Conservation (phyloP, 2,329 filamentous ascomycete genomes). For the Purpureocillium takamizusanense region DNA sequence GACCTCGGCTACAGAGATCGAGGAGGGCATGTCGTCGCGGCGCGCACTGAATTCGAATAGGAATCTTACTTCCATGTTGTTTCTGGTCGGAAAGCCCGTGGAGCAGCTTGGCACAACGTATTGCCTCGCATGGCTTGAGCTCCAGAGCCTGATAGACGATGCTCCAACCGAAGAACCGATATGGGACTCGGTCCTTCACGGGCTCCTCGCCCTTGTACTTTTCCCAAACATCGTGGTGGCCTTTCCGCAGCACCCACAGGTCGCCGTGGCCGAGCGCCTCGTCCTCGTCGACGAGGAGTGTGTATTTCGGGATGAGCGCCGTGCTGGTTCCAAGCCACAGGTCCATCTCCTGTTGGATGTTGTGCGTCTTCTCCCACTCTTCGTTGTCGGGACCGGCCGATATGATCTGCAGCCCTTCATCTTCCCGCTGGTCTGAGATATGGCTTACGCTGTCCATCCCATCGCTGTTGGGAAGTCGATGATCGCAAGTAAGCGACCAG, state of each 20-base stretch:
- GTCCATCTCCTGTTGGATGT: too few species aligned
- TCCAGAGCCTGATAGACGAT: background rate
- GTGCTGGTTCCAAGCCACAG: too few species aligned
- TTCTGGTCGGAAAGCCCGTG: background rate
- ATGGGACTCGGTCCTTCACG: background rate
- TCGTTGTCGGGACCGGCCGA: too few species aligned
- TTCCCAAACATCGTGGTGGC: background rate
- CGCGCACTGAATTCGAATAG: background rate
- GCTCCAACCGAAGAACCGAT: conserved; percentile 2
- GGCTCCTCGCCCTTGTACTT: background rate
- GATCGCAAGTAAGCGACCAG: conserved; percentile 6
- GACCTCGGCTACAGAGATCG: conserved; percentile 8
- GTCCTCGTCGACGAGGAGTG: background rate
- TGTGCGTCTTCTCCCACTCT: too few species aligned
- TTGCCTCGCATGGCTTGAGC: background rate
- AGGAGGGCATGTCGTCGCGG: conserved; percentile 2
- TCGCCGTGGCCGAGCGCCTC: background rate
- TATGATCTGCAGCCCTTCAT: too few species aligned
- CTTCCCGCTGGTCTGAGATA: too few species aligned
- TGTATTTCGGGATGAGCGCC: too few species aligned
- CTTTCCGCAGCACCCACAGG: background rate
- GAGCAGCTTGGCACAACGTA: background rate
- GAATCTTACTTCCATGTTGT: too few species aligned
- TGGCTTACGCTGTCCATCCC: background rate
- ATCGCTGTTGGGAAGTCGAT: background rate